Base-by-base conservation (phyloP, 257 asterid species). In the Gentiana dahurica region DNA sequence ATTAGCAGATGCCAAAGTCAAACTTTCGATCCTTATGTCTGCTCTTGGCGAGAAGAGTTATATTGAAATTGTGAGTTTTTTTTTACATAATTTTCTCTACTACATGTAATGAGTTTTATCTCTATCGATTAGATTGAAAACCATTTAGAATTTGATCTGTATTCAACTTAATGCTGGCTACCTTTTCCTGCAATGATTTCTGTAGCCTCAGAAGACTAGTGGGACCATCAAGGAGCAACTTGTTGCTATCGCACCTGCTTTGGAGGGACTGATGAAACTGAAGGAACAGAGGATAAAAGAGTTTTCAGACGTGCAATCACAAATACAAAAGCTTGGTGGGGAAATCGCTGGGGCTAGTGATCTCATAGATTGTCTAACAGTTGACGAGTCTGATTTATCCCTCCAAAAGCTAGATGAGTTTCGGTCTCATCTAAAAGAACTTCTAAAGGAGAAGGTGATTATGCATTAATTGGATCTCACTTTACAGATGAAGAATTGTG, bases 141-240 rank as follows among this genome's bases (percentile, higher is more conserved):
- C 46, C 9, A 41, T 41, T 41, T 41, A 2, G 46, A 2, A 41
- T 7, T 41, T 41, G 46, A 5, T 10, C 9, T 41, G 5, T 41
- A 41, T 1, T 41, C 10, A 1, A 10, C 46, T 41, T 41, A 41
- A 7, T 5, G 9, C 9, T 41, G 9, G 9, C 6, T 1, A 35
- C 5, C 45, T 58, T 34, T 50, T 8, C 55, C 4, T 54, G 48
- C 15, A 49, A 36, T 60, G 52, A 43, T 68, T 50, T 41, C 12
- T 60, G 65, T 81, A 93, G 99, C 92, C 99, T 59, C 96, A 89
- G 62, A 89, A 81, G 75, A 93, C 82, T 35, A 71, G 82, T n/a
- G 97, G 97, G 61, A 86, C 99, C 9, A 89, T 93, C 74, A 93
- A 93, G 74, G 97, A 93, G 68, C 99, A 93, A 71, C 94, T 93